Base-by-base conservation (phyloP, 2,329 filamentous ascomycete genomes). In the Xylogone sp. region DNA sequence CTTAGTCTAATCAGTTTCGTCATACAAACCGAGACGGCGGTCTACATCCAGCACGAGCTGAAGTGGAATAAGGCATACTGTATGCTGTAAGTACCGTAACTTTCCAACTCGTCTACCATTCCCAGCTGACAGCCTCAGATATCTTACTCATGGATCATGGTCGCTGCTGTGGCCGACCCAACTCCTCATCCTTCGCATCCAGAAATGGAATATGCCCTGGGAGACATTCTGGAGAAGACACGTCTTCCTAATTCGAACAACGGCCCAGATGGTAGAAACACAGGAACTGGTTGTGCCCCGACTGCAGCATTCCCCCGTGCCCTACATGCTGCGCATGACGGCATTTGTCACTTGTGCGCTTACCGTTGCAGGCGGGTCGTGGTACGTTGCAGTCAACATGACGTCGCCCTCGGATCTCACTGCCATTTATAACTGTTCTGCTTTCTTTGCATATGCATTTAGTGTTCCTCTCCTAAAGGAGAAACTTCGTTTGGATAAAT, bases 51-150 rank as follows among this genome's bases (percentile, higher is more conserved):
- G 73, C 86, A 93, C 68, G 85, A 94, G 54, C 73, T 97, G 57
- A 84, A 88, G 57, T 99, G 94, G 94, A 83, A 95, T 73, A 99
- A 99, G 75, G 90, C 94, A n/a, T 99, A 97, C 74, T 96, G 90
- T 76, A 99, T 99, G 94, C 83, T 99, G 78, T 97, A 73, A 73
- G 73, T 68, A 27, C 27, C 27, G 13, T 18, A 16, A 16, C 34
- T 16, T 39, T 18, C 44, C 42, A 12, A 31, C 13, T 42, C 42
- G n/a, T 34, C 34, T 39, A 9, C 27, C 27, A 8, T 4, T 27
- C 42, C 46, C 42, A 46, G 39, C 56, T 55, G 50, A 54, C 27
- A 9, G 42, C 18, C 1, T 12, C 61, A 84, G 81, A 43, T 87
- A 96, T 71, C 78, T 99, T 59, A 99, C 94, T 10, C 94, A 99